Evolutionary conservation across 192 early-diverging fungal genomes (phyloP), one percentile per base, ranked within the genome.

Genomic region (Backusella macrospora): DNA sequence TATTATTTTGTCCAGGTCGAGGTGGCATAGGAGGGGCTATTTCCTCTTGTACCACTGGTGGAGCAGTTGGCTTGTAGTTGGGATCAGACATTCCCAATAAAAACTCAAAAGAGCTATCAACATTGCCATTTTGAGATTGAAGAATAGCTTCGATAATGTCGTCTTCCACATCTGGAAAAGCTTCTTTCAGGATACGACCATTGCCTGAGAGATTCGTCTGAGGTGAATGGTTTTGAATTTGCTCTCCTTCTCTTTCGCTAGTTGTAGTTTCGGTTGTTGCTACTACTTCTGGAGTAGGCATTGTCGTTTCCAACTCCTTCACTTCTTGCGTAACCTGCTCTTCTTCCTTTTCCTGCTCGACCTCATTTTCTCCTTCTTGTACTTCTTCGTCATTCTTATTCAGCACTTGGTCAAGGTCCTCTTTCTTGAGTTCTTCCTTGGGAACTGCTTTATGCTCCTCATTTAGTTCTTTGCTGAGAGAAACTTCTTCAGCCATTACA

Each of bases 81-180:
- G 87, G 87, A 71, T 88, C 87, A 15, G 85, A 83, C 48, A 88
- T 85, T 45, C 75, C 72, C 14, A 88, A 73, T 43, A 88, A 74
- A n/a, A 79, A 72, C 15, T 86, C 85, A 77, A 88, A 78, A 40
- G 82, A 78, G 39, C 73, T 65, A 62, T 88, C 87, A 6, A 86
- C 70, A 39, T 80, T 55, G 16, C 80, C 81, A 34, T 76, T 68
- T 72, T 88, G 81, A n/a, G 79, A 74, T 16, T 83, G 81, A 49
- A 88, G 73, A 39, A 88, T 78, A 44, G 80, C 82, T 63, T 86
- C 85, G 62, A 84, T 77, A 5, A 88, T 76, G 45, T 85, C 85
- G 26, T 74, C 70, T 23, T 88, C 87, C 10, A 86, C 79, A 43
- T 71, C 72, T 10, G 87, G 87, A 71, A 88, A 88, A 14, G 86